Evolutionary conservation across 1,284 basidiomycete species (phyloP).

Genomic region (Pyrrhoderma noxium): DNA sequence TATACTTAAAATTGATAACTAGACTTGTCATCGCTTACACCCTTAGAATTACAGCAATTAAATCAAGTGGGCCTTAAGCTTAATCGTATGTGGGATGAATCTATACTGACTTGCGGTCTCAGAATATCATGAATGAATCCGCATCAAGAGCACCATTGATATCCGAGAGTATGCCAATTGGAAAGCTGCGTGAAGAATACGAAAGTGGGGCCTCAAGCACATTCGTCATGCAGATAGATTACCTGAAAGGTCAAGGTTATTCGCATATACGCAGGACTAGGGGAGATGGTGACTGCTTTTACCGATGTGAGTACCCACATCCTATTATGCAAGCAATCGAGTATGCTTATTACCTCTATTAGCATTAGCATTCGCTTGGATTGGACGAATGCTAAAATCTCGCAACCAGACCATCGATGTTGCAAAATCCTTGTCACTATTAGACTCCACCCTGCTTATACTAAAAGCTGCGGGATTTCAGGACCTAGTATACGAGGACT

Average conservation of each 20-base stretch:
- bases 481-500: slow-evolving; percentile 52
- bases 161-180: slow-evolving; percentile 39
- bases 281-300: slow-evolving; percentile 51
- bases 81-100: background rate
- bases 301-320: slow-evolving; percentile 36
- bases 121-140: slow-evolving; percentile 45
- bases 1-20: background rate
- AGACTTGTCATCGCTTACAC: slow-evolving; percentile 30
- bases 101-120: slow-evolving; percentile 1
- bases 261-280: slow-evolving; percentile 57
- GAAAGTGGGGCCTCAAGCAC: slow-evolving; percentile 40
- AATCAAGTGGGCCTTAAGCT: slow-evolving; percentile 33
- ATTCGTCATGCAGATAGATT: slow-evolving; percentile 66
- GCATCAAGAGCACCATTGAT: slow-evolving; percentile 46
- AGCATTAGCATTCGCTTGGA: slow-evolving; percentile 52
- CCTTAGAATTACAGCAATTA: slow-evolving; percentile 40
- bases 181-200: slow-evolving; percentile 57
- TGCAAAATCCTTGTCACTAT: slow-evolving; percentile 41
- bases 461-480: slow-evolving; percentile 64
- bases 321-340: background rate
- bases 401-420: slow-evolving; percentile 41
- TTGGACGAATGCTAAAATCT: slow-evolving; percentile 42
- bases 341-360: slow-evolving; percentile 12
- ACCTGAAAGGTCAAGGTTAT: slow-evolving; percentile 48
- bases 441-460: slow-evolving; percentile 45